Conservation (phyloP, 139 green algal species). For the Edaphochlamys debaryana region DNA sequence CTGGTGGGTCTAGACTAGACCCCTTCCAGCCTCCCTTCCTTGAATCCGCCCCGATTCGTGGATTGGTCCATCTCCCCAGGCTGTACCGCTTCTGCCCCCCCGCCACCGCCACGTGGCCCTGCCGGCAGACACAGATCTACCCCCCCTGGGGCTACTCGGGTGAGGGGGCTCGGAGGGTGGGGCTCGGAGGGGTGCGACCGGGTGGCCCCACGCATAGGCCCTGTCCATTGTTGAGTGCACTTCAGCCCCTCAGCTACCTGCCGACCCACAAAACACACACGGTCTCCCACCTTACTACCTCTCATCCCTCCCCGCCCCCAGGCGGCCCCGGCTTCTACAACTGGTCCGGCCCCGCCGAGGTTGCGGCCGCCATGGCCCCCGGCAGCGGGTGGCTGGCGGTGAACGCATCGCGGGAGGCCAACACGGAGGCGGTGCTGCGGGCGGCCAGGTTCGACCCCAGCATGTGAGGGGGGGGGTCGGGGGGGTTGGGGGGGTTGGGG, state of each 20-base stretch:
- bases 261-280: too few species aligned
- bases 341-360: not conserved
- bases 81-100: not conserved
- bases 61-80: too few species aligned
- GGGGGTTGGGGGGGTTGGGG: not conserved
- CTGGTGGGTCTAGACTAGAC: too few species aligned
- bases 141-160: constrained; percentile 1
- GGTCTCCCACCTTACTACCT: too few species aligned
- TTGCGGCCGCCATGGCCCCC: not conserved
- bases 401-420: constrained; percentile 29
- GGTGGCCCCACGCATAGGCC: too few species aligned
- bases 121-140: not conserved
- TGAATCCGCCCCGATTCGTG: too few species aligned
- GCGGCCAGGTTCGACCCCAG: not conserved
- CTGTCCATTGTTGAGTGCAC: too few species aligned
- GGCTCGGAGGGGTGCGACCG: too few species aligned
- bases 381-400: not conserved
- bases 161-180: too few species aligned
- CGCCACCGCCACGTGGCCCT: not conserved
- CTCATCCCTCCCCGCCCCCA: too few species aligned
- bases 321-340: not conserved
- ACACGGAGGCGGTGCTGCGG: not conserved
- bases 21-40: too few species aligned
- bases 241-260: too few species aligned
- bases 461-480: not conserved